Evolutionary conservation across 768 basidiomycete species (phyloP), one percentile per base, ranked within the genome.

Genomic region (Termitomyces sp.): DNA sequence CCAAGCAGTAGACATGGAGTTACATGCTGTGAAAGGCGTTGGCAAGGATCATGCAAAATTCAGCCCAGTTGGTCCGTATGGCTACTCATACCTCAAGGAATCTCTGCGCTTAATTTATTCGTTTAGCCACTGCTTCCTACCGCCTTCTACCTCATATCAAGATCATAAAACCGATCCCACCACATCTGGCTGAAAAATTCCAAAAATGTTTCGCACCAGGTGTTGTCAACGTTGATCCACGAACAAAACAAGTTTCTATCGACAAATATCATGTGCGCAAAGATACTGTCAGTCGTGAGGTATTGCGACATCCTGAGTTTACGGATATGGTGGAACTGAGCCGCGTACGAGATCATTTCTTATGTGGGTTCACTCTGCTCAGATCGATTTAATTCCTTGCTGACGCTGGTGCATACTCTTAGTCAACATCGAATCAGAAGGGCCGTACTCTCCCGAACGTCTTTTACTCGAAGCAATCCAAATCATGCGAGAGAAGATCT

Each of bases 41-140:
- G 95, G 95, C 15, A 92, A 92, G 68, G 94, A 96, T 63, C 96
- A 99, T 68, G 95, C 97, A 50, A 99, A 99, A 72, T 99, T 92
- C 72, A 92, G 86, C 60, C 95, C 97, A 36, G 97, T 98, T 56
- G 94, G 95, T 92, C 67, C 29, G 60, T 60, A 84, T 76, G 5
- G 4, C 49, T 49, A 7, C 47, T 17, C 47, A 9, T 4, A 17
- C 45, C 20, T 10, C 34, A 36, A 59, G 17, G 56, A 36, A 25
- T 48, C 32, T 3, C 3, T 42, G 12, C 25, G 25, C 6, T 31
- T 52, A n/a, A 57, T 32, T 42, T 9, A 2, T 34, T 43, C 36
- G 47, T 11, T 9, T 63, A 95, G 96, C 96, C 3, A 98, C 96
- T 7, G 96, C 97, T 3, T 92, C 95, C 0, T 99, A 98, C 71